Conservation (phyloP, 1,284 basidiomycete genomes). For the Pseudozyma tsukubaensis region DNA sequence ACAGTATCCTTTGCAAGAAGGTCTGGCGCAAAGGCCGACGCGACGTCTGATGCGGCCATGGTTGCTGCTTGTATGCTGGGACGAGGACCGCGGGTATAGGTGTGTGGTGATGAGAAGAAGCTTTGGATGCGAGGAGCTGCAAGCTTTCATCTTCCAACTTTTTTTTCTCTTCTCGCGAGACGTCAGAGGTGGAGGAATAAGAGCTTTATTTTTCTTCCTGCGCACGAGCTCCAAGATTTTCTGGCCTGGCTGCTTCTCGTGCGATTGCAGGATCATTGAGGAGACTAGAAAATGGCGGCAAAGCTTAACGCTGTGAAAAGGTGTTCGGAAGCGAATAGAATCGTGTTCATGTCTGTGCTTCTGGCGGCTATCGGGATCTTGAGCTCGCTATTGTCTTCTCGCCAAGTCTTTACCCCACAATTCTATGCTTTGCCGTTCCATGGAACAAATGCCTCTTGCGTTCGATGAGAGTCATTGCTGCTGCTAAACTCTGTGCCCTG, state of each 20-base stretch:
- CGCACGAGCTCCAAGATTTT: slow-evolving; percentile 26
- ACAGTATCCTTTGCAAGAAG: slow-evolving; percentile 43
- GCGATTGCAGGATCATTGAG: not conserved
- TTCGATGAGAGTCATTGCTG: not conserved
- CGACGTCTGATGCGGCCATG: slow-evolving; percentile 33
- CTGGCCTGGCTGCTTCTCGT: slow-evolving; percentile 13
- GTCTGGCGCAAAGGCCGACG: slow-evolving; percentile 46
- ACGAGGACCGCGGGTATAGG: not conserved
- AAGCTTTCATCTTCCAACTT: slow-evolving; percentile 3
- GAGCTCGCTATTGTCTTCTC: slow-evolving; percentile 26
- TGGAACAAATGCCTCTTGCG: no score
- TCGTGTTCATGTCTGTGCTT: not conserved
- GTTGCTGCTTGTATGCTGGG: not conserved
- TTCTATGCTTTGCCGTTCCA: not conserved
- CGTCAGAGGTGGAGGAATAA: slow-evolving; percentile 16
- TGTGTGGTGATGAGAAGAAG: not conserved
- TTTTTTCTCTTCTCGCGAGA: not conserved
- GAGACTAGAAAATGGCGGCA: no score
- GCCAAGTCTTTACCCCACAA: slow-evolving; percentile 23
- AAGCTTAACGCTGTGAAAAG: slow-evolving; percentile 17
- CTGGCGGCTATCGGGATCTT: slow-evolving; percentile 27
- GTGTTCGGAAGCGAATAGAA: slow-evolving; percentile 32
- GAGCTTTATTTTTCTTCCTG: not conserved
- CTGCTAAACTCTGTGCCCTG: no score
- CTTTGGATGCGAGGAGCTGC: slow-evolving; percentile 3